Percentiles rank a stretch among this genome's conserved stretches.
phyloP scores from a whole-genome alignment of 352 stramenopile genomes.

The Globisporangium perplexum region DNA sequence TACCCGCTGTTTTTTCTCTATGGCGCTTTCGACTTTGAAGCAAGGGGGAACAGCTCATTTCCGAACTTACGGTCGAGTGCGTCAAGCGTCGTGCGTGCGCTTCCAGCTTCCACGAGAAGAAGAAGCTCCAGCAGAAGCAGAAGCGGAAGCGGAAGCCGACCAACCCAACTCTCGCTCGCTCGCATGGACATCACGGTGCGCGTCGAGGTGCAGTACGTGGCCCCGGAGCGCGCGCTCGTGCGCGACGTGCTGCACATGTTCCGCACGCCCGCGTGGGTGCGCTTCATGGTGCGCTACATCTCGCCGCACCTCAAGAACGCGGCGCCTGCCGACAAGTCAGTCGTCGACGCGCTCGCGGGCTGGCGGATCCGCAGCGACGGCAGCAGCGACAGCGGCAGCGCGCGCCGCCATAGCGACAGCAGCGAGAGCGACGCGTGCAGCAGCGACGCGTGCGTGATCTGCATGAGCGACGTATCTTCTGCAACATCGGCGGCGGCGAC shows the following conservation, averaged over 20 bases:
- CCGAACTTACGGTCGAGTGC: not conserved
- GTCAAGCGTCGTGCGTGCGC: not conserved
- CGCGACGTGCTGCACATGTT: conserved; percentile 81
- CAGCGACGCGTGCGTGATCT: conserved; percentile 82
- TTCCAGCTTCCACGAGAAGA: too few relatives aligned
- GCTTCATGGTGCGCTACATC: conserved; percentile 85
- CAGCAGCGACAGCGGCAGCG: not conserved
- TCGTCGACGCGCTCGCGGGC: conserved; percentile 42
- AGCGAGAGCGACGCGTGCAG: not conserved
- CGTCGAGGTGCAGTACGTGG: conserved; percentile 78
- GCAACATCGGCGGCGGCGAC: not conserved
- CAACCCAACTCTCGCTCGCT: not conserved
- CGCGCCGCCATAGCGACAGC: not conserved
- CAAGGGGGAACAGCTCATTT: not conserved
- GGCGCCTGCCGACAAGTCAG: conserved; percentile 62
- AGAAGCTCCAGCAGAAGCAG: too few relatives aligned
- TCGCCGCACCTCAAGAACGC: conserved; percentile 81
- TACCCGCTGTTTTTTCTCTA: too few relatives aligned
- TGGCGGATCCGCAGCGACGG: conserved; percentile 14
- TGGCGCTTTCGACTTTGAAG: too few relatives aligned
- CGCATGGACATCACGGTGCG: conserved; percentile 74
- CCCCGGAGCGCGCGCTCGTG: conserved; percentile 48
- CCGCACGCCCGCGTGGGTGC: conserved; percentile 72
- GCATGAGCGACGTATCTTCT: conserved; percentile 74
- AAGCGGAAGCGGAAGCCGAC: too few relatives aligned